Conservation (phyloP, 139 green algal genomes). For the Chlamydomonas incerta region DNA sequence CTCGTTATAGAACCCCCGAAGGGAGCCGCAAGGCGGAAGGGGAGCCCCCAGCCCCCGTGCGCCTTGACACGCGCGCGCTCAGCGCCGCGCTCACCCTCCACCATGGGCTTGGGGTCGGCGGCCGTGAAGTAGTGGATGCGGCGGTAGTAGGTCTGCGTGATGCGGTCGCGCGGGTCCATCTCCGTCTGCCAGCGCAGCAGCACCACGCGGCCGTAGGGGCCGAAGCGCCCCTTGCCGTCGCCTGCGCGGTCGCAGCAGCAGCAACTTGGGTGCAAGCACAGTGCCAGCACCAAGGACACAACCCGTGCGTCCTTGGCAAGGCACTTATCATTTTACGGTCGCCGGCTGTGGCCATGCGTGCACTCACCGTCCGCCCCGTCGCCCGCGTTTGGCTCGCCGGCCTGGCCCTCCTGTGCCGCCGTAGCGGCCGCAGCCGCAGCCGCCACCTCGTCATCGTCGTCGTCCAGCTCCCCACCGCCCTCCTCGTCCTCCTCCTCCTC, state of each 20-base stretch:
- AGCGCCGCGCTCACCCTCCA: conserved; percentile 39
- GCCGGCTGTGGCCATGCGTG: no score
- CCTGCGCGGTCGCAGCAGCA: not conserved
- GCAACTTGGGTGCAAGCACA: no score
- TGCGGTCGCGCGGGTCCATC: conserved; percentile 11
- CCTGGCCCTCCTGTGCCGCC: not conserved
- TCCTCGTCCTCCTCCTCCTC: conserved; percentile 42
- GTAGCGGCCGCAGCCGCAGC: not conserved
- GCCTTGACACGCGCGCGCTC: no score
- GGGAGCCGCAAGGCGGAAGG: no score
- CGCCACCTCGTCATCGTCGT: conserved; percentile 9
- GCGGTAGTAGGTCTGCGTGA: conserved; percentile 29
- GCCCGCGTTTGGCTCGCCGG: not conserved
- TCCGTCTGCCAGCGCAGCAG: conserved; percentile 20
- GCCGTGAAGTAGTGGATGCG: conserved; percentile 32
- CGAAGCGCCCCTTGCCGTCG: not conserved
- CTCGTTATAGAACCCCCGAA: no score
- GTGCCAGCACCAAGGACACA: no score
- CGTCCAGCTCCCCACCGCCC: conserved; percentile 34
- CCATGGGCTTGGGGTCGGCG: conserved; percentile 46
- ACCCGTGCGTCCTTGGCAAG: no score
- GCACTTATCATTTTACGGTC: no score
- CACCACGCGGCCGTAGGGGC: conserved; percentile 11
- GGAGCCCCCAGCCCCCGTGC: no score
- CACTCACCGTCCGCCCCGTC: no score